Evolutionary conservation across 768 basidiomycete species (phyloP), one percentile per base, ranked within the genome.

Genomic region (Phlebiopsis flavidoalba): DNA sequence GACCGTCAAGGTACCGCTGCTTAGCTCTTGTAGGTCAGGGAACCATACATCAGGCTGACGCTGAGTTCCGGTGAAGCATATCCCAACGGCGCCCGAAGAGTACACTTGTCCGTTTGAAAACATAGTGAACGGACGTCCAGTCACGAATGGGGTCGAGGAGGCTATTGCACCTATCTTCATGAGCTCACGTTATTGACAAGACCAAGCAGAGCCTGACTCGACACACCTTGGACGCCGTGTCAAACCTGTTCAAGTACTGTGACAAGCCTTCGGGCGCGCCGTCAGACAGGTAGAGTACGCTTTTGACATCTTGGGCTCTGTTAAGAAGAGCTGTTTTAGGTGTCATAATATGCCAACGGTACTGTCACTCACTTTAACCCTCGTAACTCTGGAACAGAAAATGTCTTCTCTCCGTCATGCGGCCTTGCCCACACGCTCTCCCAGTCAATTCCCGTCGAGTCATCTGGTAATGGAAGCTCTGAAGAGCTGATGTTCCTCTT

Each of bases 91-190:
- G 7, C 91, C 91, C 7, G 80, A 76, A 0, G 82, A 84, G 58
- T 80, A 71, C 24, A 90, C 78, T 1, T 77, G 68, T 40, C 77
- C 74, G 53, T 87, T 81, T 60, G 79, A 72, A 61, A 91, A 84
- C 10, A 93, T 74, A 0, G 91, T 92, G 31, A 87, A 82, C 0
- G 86, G 85, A 19, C 87, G 75, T 14, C 90, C 91, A 1, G 89
- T 92, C 5, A 90, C 73, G 69, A 93, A 93, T 0, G 90, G 89
- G 1, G 91, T 93, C 2, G 89, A 86, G 0, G 89, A 77, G 0
- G 85, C 87, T 21, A 88, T 71, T 19, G 92, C 77, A 4, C 89
- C 88, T 56, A 90, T 72, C 84, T 90, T 17, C 17, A 50, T 43
- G 58, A 61, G 37, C 26, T 52, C 24, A 35, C n/a, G 8, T 36